Base-by-base conservation (phyloP, 2,329 filamentous ascomycete genomes). In the Dothideomycetidae sp. region DNA sequence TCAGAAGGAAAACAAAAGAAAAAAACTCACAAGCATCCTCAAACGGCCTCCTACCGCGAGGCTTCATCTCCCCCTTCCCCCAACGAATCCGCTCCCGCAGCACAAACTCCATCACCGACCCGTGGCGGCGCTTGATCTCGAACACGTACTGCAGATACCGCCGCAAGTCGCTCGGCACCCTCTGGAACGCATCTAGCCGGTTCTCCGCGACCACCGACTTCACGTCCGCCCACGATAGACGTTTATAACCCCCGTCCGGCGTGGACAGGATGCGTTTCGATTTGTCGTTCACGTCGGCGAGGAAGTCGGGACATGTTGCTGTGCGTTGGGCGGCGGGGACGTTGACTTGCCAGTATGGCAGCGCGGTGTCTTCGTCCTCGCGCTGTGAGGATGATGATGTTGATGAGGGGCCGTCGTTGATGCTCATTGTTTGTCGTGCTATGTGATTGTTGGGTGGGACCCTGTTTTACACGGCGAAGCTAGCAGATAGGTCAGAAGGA, bases 291-390 rank as follows among this genome's bases (percentile, higher is more conserved):
- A 78, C 61, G 46, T 71, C 64, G 35, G 53, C 57, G 26, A 94
- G 70, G 53, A 73, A 90, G 4, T 70, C 66, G 0, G 86, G 86
- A 51, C 85, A 93, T 37, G 75, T 64, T 2, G 58, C 48, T 0
- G 76, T 73, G 54, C 77, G 73, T 44, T 78, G 60, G 16, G 64
- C 54, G 23, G 62, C 58, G 0, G 81, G 74, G 11, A 92, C 62
- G 56, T 93, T 93, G 57, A 80, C 68, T 44, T 88, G 78, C 85
- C 85, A 93, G 63, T 79, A 93, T 0, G 79, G 77, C 15, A 68
- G n/a, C n/a, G n/a, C n/a, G n/a, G n/a, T n/a, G n/a, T n/a, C n/a
- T n/a, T n/a, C n/a, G n/a, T n/a, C n/a, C n/a, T n/a, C n/a, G n/a
- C n/a, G n/a, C n/a, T n/a, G n/a, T n/a, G n/a, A n/a, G n/a, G n/a